Evolutionary conservation across 805 yeast genomes (phyloP).

Genomic region (Tetrapisispora arboricola): DNA sequence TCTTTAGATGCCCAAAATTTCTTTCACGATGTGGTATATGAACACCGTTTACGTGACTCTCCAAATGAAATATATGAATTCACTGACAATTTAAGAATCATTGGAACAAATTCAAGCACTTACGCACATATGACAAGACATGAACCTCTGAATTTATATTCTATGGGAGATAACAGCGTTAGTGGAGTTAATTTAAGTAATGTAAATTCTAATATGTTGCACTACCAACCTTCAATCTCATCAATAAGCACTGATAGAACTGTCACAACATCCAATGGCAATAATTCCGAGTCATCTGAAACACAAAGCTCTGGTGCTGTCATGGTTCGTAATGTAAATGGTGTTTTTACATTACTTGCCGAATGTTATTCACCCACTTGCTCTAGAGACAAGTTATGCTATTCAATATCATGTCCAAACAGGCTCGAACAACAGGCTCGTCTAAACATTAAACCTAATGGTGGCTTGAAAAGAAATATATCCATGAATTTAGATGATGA

Average conservation of each 20-base stretch:
- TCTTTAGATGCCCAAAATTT: constrained; percentile 89
- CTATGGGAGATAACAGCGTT: constrained; percentile 7
- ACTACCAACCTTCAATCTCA: constrained; percentile 10
- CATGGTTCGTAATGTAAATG: constrained; percentile 39
- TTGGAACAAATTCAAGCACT: constrained; percentile 15
- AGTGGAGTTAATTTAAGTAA: background rate
- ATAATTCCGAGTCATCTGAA: background rate
- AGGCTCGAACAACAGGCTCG: constrained; percentile 93
- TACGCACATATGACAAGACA: constrained; percentile 16
- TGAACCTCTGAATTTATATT: constrained; percentile 21
- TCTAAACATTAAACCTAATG: constrained; percentile 76
- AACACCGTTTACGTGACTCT: constrained; percentile 85
- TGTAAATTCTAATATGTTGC: background rate
- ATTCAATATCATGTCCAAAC: constrained; percentile 93
- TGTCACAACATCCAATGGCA: background rate
- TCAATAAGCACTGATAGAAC: constrained; percentile 5
- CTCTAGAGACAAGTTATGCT: constrained; percentile 76
- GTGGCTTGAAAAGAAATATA: constrained; percentile 63
- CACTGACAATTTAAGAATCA: constrained; percentile 33
- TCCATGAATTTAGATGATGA: constrained; percentile 28
- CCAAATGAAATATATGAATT: constrained; percentile 81
- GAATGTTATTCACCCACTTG: constrained; percentile 98
- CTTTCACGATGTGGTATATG: constrained; percentile 92
- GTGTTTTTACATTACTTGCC: constrained; percentile 84
- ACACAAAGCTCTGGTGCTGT: background rate